Conservation (phyloP, 495 filamentous ascomycete genomes). For the Trichoderma gamsii region DNA sequence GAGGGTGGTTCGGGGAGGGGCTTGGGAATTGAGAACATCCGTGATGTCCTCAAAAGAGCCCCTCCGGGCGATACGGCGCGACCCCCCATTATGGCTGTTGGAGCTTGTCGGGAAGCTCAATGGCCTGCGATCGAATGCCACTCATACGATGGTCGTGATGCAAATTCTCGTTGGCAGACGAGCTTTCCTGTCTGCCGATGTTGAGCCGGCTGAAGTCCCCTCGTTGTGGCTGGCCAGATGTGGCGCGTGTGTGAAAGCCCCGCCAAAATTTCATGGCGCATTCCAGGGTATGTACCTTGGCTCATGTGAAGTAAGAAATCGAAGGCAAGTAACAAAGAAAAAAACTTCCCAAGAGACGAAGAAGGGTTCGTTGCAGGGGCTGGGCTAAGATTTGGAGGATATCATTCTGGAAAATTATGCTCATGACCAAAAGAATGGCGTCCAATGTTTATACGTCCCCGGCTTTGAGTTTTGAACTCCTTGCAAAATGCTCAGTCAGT, state of each 20-base stretch:
- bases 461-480: slow-evolving; percentile 74
- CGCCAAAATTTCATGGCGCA: not conserved
- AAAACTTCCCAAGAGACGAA: not conserved
- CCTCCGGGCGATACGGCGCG: slow-evolving; percentile 52
- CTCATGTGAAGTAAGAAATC: not conserved
- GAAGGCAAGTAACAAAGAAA: not conserved
- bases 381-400: not conserved
- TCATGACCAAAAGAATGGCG: slow-evolving; percentile 39
- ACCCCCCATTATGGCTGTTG: slow-evolving; percentile 23
- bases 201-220: slow-evolving; percentile 11
- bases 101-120: slow-evolving; percentile 21
- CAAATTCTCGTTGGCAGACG: slow-evolving; percentile 10
- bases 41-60: slow-evolving; percentile 52
- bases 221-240: slow-evolving; percentile 1
- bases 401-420: slow-evolving; percentile 20
- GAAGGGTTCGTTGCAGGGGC: not conserved
- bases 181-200: slow-evolving; percentile 1
- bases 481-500: slow-evolving; percentile 77
- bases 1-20: slow-evolving; percentile 43
- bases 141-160: slow-evolving; percentile 5
- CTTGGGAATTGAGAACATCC: slow-evolving; percentile 51
- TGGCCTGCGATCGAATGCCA: slow-evolving; percentile 17
- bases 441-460: slow-evolving; percentile 40
- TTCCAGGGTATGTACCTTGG: not conserved
- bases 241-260: slow-evolving; percentile 8